Evolutionary conservation across 164 flowering plant species (phyloP), one percentile per base, ranked within the genome.

Genomic region (Aristolochia fimbriata): DNA sequence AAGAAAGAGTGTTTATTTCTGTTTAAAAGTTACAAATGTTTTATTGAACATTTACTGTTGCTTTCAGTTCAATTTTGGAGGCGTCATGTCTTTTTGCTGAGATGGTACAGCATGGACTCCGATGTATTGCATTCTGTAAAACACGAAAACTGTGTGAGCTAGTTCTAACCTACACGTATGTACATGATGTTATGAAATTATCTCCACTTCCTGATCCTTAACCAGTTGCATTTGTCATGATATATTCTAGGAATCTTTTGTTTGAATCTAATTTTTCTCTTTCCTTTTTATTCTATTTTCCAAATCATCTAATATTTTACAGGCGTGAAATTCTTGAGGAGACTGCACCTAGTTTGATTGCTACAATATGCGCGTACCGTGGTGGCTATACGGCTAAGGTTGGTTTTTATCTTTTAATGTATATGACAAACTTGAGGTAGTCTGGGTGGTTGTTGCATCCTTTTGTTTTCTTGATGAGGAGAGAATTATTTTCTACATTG

Each of bases 31-130:
- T 2, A 27, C 2, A 27, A 15, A 62, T 21, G 22, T 19, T 51
- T 51, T 20, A 51, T 4, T 19, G 23, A 15, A 13, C 23, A 15
- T 21, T n/a, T 51, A 51, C 23, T n/a, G 61, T 66, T 83, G 78
- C 92, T 63, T 66, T 84, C 92, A 93, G 98, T 68, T 81, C 98
- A 22, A 82, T 92, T 70, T 51, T 76, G 65, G 97, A 87, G 68
- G 72, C 84, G 63, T 81, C 98, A 46, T 62, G 64, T 57, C 81
- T 93, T n/a, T 76, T 93, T 67, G 96, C 94, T 33, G 98, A 93
- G 79, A 86, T 89, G 91, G 85, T 93, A 66, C 96, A 87, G 71
- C 97, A 93, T 73, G 97, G 97, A 52, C 86, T 93, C 63, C 90
- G 96, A 30, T 86, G 90, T 72, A 87, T 93, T 72, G 85, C 97